phyloP scores from a whole-genome alignment of 176 grass and related monocot species.

The Triticum timopheevii region DNA sequence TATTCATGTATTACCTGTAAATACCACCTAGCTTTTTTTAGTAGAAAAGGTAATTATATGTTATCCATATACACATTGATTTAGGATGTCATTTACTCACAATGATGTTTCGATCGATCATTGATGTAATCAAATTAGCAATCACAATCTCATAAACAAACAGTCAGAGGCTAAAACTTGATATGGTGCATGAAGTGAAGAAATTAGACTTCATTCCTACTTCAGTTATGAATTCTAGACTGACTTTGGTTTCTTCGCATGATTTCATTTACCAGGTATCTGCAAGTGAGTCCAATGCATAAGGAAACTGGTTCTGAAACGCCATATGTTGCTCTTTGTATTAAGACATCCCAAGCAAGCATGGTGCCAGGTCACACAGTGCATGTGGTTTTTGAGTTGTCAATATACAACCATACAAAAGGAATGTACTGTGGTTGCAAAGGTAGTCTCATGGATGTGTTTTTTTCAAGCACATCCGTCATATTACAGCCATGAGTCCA shows the following conservation, averaged over 20 bases:
- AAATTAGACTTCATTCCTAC: not conserved
- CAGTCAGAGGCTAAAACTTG: not conserved
- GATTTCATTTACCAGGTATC: constrained; percentile 10
- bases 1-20: not conserved
- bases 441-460: constrained; percentile 18
- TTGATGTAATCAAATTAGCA: not conserved
- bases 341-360: not conserved
- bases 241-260: not conserved
- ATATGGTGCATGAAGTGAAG: not conserved
- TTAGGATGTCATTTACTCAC: not conserved
- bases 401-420: constrained; percentile 36
- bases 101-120: not conserved
- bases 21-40: not conserved
- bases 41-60: not conserved
- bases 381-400: constrained; percentile 26
- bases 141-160: not conserved
- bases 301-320: not conserved
- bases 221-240: not conserved
- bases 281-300: not conserved
- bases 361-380: not conserved
- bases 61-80: not conserved
- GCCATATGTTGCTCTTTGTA: not conserved
- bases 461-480: not conserved
- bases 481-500: not conserved
- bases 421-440: not conserved